Conservation (phyloP, 2,329 filamentous ascomycete genomes). For the Cladosporium sp. region DNA sequence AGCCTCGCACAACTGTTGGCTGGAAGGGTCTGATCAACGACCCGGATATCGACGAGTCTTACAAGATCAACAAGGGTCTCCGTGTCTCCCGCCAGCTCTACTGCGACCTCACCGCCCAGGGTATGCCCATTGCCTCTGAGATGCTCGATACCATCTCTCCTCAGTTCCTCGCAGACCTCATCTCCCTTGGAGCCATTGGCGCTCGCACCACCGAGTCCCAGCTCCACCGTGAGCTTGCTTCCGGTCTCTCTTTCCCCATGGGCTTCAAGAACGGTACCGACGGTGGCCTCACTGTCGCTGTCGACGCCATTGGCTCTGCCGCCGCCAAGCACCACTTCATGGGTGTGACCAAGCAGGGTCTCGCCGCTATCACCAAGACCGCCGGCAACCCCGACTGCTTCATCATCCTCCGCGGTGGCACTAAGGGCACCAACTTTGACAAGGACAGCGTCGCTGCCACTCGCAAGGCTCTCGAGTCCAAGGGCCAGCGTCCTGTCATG, state of each 20-base stretch:
- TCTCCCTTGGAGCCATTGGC: slow-evolving; percentile 89
- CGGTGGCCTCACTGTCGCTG: slow-evolving; percentile 81
- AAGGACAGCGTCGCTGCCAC: slow-evolving; percentile 78
- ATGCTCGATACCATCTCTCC: slow-evolving; percentile 98
- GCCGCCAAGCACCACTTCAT: slow-evolving; percentile 94
- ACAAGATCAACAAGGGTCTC: slow-evolving; percentile 98
- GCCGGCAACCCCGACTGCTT: slow-evolving; percentile 96
- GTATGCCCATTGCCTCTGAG: slow-evolving; percentile 95
- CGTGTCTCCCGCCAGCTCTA: slow-evolving; percentile 85
- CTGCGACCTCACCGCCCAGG: slow-evolving; percentile 83
- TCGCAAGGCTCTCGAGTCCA: slow-evolving; percentile 74
- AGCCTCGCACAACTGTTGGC: slow-evolving; percentile 94
- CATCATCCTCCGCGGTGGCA: slow-evolving; percentile 90
- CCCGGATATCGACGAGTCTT: slow-evolving; percentile 95
- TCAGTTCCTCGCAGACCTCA: slow-evolving; percentile 89
- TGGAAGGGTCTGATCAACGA: slow-evolving; percentile 99
- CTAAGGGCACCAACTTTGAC: slow-evolving; percentile 92
- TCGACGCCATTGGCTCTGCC: slow-evolving; percentile 93
- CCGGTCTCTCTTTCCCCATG: slow-evolving; percentile 92
- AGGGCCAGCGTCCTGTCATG: slow-evolving; percentile 69
- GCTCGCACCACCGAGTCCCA: slow-evolving; percentile 97
- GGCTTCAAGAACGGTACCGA: slow-evolving; percentile 99
- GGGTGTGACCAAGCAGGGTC: slow-evolving; percentile 93
- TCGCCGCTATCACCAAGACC: slow-evolving; percentile 92
- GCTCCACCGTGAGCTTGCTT: slow-evolving; percentile 90